These are phyloP conservation scores for Taphrina deformans DNA, from an alignment of 1,139 yeast species.

Conservation along the genomic window DNA sequence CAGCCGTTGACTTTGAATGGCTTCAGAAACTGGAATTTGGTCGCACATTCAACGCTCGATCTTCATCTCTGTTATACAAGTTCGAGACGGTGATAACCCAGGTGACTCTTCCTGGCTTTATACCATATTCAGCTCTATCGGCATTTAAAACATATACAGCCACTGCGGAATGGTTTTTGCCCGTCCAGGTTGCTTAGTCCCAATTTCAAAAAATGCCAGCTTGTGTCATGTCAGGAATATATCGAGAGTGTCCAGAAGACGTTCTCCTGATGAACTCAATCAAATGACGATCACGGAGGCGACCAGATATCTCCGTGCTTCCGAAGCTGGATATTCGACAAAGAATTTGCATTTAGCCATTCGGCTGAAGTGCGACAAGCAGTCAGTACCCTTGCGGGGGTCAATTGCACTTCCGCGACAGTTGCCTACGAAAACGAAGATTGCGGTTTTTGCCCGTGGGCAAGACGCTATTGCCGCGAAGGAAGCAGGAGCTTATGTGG, in stretches of 20 bases:
- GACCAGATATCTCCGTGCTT: slow-evolving; percentile 12
- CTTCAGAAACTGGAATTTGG: too few relatives aligned
- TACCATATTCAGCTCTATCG: not conserved
- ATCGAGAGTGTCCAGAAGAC: not conserved
- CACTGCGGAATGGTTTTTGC: not conserved
- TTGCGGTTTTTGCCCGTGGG: slow-evolving; percentile 37
- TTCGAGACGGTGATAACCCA: too few relatives aligned
- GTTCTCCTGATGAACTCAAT: slow-evolving; percentile 26
- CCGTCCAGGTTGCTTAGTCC: not conserved
- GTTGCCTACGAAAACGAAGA: slow-evolving; percentile 17
- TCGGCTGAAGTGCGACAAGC: slow-evolving; percentile 26
- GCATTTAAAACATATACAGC: not conserved
- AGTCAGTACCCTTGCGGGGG: slow-evolving; percentile 26
- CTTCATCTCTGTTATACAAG: too few relatives aligned
- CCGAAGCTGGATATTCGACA: slow-evolving; percentile 20
- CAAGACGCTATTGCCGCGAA: slow-evolving; percentile 31
- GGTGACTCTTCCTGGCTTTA: not conserved
- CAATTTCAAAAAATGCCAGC: not conserved
- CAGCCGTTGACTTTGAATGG: not conserved
- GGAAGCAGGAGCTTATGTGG: slow-evolving; percentile 34
- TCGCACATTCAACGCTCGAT: too few relatives aligned
- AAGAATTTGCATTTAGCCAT: slow-evolving; percentile 15
- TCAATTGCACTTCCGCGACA: slow-evolving; percentile 19
- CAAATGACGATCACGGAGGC: slow-evolving; percentile 27
- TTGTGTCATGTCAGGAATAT: not conserved